Percentiles rank a stretch among this genome's conserved stretches.
Evolutionary conservation across 2,329 filamentous ascomycete genomes (phyloP).

Genomic region (Coniochaeta sp.): DNA sequence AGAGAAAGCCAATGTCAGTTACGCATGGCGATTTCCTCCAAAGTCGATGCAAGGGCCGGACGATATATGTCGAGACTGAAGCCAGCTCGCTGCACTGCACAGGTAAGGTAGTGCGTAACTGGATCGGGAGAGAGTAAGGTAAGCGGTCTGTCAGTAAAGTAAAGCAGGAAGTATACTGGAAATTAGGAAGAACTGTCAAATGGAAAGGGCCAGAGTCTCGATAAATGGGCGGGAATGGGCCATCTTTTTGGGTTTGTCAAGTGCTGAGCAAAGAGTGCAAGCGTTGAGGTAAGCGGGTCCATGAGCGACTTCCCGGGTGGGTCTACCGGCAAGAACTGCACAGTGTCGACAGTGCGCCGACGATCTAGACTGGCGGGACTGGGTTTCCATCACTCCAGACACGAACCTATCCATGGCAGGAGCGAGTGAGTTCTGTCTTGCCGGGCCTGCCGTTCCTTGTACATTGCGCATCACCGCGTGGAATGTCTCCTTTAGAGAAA

Average conservation of each 20-base stretch:
- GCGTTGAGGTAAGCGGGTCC: conserved; percentile 1
- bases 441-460: too few species aligned
- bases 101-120: background rate
- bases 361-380: background rate
- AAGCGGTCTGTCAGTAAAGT: background rate
- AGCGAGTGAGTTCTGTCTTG: too few species aligned
- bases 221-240: background rate
- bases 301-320: background rate
- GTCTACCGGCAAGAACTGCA: background rate
- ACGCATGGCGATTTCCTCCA: background rate
- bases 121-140: background rate
- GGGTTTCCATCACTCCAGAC: background rate
- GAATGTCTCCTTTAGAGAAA: too few species aligned
- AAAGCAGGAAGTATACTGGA: background rate
- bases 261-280: background rate
- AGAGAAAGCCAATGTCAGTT: background rate
- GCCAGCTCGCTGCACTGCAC: background rate
- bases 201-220: background rate
- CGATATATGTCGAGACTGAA: background rate
- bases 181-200: background rate
- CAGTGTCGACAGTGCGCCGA: background rate
- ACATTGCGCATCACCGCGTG: too few species aligned
- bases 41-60: background rate
- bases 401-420: too few species aligned
- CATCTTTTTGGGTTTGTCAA: conserved; percentile 2